Conservation (phyloP, 331 rosid genomes). For the Stylosanthes scabra region DNA sequence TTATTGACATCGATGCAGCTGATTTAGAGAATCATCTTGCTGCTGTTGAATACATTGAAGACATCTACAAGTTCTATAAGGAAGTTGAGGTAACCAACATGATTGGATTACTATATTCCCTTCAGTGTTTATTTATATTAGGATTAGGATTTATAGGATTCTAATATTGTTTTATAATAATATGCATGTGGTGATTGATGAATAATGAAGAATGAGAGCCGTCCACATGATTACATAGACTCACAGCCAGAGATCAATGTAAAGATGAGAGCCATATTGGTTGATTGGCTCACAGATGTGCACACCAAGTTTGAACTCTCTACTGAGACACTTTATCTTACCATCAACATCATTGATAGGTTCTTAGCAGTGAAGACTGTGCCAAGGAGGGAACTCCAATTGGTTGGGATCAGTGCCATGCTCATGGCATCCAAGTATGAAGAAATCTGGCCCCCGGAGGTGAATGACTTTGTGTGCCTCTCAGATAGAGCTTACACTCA, state of each 20-base stretch:
- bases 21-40: constrained; percentile 76
- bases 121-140: not conserved
- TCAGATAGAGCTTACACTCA: constrained; percentile 78
- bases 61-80: constrained; percentile 82
- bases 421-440: constrained; percentile 90
- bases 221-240: constrained; percentile 71
- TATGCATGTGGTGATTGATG: constrained; percentile 5
- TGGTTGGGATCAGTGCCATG: constrained; percentile 93
- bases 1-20: constrained; percentile 73
- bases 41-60: constrained; percentile 88
- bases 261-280: constrained; percentile 80
- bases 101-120: not conserved
- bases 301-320: constrained; percentile 80
- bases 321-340: constrained; percentile 72
- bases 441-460: constrained; percentile 98
- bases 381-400: constrained; percentile 73
- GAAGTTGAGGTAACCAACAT: constrained; percentile 66
- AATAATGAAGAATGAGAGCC: constrained; percentile 58
- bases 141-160: not conserved
- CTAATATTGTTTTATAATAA: not conserved
- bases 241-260: constrained; percentile 77
- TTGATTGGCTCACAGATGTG: constrained; percentile 87
- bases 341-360: constrained; percentile 78
- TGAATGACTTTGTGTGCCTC: constrained; percentile 78
- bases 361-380: constrained; percentile 65